Evolutionary conservation across 345 rosid species (phyloP).

Genomic region (Hypericum perforatum): DNA sequence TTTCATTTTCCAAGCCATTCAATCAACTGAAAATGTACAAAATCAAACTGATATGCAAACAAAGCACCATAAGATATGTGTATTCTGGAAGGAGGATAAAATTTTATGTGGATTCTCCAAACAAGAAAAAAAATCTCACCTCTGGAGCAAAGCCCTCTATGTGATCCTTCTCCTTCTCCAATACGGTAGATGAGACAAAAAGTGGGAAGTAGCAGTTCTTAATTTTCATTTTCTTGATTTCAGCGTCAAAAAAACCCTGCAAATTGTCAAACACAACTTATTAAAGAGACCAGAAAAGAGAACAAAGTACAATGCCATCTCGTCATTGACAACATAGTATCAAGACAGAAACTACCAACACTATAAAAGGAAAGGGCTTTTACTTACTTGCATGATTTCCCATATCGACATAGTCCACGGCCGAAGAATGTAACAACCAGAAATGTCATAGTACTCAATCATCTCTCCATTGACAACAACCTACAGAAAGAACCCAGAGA

Average conservation of each 20-base stretch:
- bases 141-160: slow-evolving; percentile 94
- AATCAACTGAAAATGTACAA: not conserved
- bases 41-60: not conserved
- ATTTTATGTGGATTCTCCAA: not conserved
- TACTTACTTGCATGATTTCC: slow-evolving; percentile 88
- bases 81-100: not conserved
- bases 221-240: slow-evolving; percentile 85
- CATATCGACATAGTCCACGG: slow-evolving; percentile 96
- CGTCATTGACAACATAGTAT: too few species aligned
- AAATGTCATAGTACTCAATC: slow-evolving; percentile 95
- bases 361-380: not conserved
- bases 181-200: slow-evolving; percentile 78
- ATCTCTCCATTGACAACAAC: slow-evolving; percentile 82
- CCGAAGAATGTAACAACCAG: slow-evolving; percentile 94
- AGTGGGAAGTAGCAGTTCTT: slow-evolving; percentile 95
- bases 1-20: too few species aligned
- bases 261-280: slow-evolving; percentile 8
- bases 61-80: not conserved
- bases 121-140: slow-evolving; percentile 35
- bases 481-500: slow-evolving; percentile 27
- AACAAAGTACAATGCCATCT: too few species aligned
- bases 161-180: slow-evolving; percentile 91
- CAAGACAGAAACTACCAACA: too few species aligned
- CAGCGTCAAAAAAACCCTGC: slow-evolving; percentile 83
- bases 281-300: too few species aligned